Base-by-base conservation (phyloP, 2,329 filamentous ascomycete species). In the Cladosporium sp. region DNA sequence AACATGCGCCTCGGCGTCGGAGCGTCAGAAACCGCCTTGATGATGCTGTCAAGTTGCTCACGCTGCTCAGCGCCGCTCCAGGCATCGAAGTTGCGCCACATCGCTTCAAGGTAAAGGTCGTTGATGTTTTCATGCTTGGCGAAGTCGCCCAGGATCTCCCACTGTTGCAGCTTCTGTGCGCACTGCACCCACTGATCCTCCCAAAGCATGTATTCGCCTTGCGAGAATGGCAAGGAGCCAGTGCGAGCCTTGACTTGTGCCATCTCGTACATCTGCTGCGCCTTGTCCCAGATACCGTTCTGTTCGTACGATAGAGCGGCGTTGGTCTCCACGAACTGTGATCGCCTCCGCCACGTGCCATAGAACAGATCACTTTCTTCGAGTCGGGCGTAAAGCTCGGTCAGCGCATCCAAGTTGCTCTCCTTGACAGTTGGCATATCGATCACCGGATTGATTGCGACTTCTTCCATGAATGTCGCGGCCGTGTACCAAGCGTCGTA, bases 111-210 rank as follows among this genome's bases (percentile, higher is more conserved):
- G 39, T 97, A 88, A 59, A 99, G 86, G 76, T 99, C 95, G 75
- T 97, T 96, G 79, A 97, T 91, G 75, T 99, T 99, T 76, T 99
- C 96, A 73, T 99, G 95, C 79, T 99, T 99, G 4, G 95, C 93
- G 74, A 98, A 98, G 72, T 99, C 96, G 68, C 93, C 92, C 36
- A 99, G 79, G 65, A 99, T 94, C 73, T 99, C 95, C 95, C 95
- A 99, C 76, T 99, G 96, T 77, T 99, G 96, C 54, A 99, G 84
- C 80, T 99, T 99, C 79, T 98, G 93, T 0, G 94, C 95, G 77
- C 95, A 99, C 58, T 97, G 85, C 49, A 99, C 89, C 95, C 95
- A 99, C 73, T 99, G 96, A 75, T 99, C 95, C 79, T 99, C 95
- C 95, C 95, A 99, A 1, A 99, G 86, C 87, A 96, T 97, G 79